Base-by-base conservation (phyloP, 2,329 filamentous ascomycete species). In the Furcasterigmium furcatum region DNA sequence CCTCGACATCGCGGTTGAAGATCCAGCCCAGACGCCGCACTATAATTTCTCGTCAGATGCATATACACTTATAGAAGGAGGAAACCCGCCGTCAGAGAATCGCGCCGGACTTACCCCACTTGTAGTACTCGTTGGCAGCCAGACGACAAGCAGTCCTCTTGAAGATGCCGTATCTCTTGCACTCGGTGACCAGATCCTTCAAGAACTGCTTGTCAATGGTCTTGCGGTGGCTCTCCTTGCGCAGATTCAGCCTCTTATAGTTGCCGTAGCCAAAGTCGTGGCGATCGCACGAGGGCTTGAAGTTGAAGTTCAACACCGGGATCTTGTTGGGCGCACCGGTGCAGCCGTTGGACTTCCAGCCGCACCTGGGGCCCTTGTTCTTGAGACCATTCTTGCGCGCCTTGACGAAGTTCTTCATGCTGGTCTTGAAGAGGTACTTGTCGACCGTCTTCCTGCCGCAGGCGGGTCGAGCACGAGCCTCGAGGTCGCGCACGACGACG, bases 171-270 rank as follows among this genome's bases (percentile, higher is more conserved):
- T n/a, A n/a, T n/a, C n/a, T n/a, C n/a, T n/a, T n/a, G n/a, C n/a
- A n/a, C n/a, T n/a, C n/a, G n/a, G n/a, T n/a, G n/a, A n/a, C n/a
- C n/a, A 59, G 49, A 41, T 66, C 64, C 4, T 51, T 49, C 49
- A 63, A 62, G 56, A 76, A 73, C 20, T 69, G 67, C 41, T 56
- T 48, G 45, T 74, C 71, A 45, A 74, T 64, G 29, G 48, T 52
- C 44, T 54, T 46, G 48, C 65, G 66, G 48, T 60, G 61, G 9
- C 51, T 51, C 8, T 54, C 55, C 12, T 52, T 56, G 47, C 53
- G 70, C 21, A 68, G 62, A 10, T 46, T 50, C 53, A 73, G 71
- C 6, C 42, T 49, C 54, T 73, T 71, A 55, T 46, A 52, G 52
- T 58, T 58, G 42, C 52, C 45, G 52, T 58, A 58, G 32, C 52